phyloP scores from a whole-genome alignment of 805 yeast species.

The Tanozyma kutaoensis region DNA sequence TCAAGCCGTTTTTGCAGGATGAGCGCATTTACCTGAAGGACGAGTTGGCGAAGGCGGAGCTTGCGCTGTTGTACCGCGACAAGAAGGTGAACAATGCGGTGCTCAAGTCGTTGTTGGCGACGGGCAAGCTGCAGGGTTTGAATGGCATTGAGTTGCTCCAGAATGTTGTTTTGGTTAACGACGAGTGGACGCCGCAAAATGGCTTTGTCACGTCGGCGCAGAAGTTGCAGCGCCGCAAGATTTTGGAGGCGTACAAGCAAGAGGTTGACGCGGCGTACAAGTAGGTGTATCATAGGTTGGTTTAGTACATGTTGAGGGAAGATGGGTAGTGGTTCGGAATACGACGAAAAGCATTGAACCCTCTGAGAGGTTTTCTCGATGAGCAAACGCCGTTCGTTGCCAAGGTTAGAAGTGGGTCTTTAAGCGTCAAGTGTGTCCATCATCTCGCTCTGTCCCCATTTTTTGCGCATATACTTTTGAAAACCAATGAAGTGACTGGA shows the following conservation, averaged over 20 bases:
- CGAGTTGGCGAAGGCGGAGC: conserved; percentile 23
- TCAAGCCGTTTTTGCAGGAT: conserved; percentile 43
- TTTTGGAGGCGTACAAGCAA: conserved; percentile 52
- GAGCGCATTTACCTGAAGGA: conserved; percentile 34
- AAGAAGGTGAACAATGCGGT: conserved; percentile 41
- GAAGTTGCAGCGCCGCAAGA: conserved; percentile 88
- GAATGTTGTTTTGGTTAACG: conserved; percentile 68
- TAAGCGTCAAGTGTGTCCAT: too few relatives aligned
- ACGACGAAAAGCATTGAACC: too few relatives aligned
- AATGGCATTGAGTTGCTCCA: conserved; percentile 74
- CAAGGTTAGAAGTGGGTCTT: too few relatives aligned
- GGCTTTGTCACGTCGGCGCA: conserved; percentile 93
- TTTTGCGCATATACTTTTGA: too few relatives aligned
- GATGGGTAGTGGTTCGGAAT: too few relatives aligned
- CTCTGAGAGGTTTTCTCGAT: too few relatives aligned
- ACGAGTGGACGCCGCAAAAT: conserved; percentile 96
- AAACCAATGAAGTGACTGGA: too few relatives aligned
- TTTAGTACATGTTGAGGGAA: too few relatives aligned
- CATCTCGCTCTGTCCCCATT: too few relatives aligned
- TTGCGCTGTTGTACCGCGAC: conserved; percentile 42
- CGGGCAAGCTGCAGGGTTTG: conserved; percentile 75
- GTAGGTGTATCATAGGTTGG: too few relatives aligned
- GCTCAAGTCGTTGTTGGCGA: conserved; percentile 44
- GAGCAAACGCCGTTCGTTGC: too few relatives aligned
- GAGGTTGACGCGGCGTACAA: conserved; percentile 61